Percentiles rank a stretch among this genome's conserved stretches.
phyloP scores from a whole-genome alignment of 768 basidiomycete genomes.

The Dentipellis fragilis region DNA sequence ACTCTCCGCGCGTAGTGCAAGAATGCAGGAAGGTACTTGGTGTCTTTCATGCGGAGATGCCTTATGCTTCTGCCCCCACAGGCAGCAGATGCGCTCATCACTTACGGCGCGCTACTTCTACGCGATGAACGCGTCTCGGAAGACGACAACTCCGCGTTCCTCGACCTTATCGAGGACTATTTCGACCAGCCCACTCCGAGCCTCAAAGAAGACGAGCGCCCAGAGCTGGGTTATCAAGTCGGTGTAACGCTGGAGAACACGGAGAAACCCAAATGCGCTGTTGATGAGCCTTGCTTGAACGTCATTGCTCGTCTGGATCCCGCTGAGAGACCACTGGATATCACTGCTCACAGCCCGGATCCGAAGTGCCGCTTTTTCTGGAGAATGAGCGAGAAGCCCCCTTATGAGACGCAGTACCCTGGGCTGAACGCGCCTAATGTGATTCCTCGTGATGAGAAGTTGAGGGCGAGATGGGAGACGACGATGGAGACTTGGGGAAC shows the following conservation, averaged over 20 bases:
- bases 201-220: conserved; percentile 69
- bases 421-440: conserved; percentile 75
- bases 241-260: conserved; percentile 96
- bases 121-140: conserved; percentile 80
- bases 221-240: conserved; percentile 84
- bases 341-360: conserved; percentile 70
- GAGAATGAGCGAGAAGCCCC: conserved; percentile 67
- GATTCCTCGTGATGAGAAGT: conserved; percentile 48
- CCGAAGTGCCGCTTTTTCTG: conserved; percentile 95
- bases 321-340: conserved; percentile 77
- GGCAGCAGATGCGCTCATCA: conserved; percentile 76
- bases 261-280: conserved; percentile 82
- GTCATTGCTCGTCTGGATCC: conserved; percentile 73
- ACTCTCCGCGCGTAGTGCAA: conserved; percentile 37
- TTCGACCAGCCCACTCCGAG: conserved; percentile 60
- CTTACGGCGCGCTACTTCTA: conserved; percentile 79
- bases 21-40: conserved; percentile 58
- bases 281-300: conserved; percentile 69
- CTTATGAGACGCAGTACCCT: conserved; percentile 73
- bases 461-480: conserved; percentile 57
- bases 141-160: conserved; percentile 69
- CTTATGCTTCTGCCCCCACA: conserved; percentile 18
- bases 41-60: neutral
- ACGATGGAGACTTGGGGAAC: conserved; percentile 82
- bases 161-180: conserved; percentile 91